Base-by-base conservation (phyloP, 1,284 basidiomycete species). In the Uromyces viciae-fabae region DNA sequence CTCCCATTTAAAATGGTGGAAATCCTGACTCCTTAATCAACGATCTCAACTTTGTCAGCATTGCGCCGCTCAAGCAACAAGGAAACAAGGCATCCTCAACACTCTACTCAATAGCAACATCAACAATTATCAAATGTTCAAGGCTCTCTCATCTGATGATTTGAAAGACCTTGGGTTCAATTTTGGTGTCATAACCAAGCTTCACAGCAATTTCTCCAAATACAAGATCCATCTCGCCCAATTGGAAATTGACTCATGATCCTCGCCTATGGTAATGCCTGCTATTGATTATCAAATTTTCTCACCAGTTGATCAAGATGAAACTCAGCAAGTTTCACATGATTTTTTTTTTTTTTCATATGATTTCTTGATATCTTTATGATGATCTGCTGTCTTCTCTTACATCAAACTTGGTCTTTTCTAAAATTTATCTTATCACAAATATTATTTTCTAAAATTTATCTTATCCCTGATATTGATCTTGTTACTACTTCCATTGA, bases 121-220 rank as follows among this genome's bases (percentile, higher is more conserved):
- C 9, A 14, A 68, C 36, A 9, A 2, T 4, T 66, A 66, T 25
- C 36, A 66, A 11, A 66, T 68, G 40, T 68, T 68, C 40, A 2
- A 40, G n/a, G 14, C 1, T 2, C 36, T 66, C 31, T 3, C 15
- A 2, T n/a, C 49, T 11, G n/a, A 43, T 0, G 40, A 68, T 5
- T 17, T 68, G 2, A 68, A 68, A 17, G 19, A 3, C 1, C 40
- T 68, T 68, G 66, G 66, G 25, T 68, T 68, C 66, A 68, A 68
- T 68, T 40, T 68, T 25, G 66, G 66, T 28, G 36, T 68, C 19
- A 68, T 68, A 0, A 43, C 66, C 11, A 68, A 68, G 66, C 42
- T 68, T 4, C n/a, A 43, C 11, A 68, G 66, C n/a, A 68, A 68
- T 28, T 22, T 68, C 19, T 7, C 11, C 9, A 25, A 33, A 31